Evolutionary conservation across 1,139 yeast species (phyloP).

Genomic region (Trichomonascaceae sp.): DNA sequence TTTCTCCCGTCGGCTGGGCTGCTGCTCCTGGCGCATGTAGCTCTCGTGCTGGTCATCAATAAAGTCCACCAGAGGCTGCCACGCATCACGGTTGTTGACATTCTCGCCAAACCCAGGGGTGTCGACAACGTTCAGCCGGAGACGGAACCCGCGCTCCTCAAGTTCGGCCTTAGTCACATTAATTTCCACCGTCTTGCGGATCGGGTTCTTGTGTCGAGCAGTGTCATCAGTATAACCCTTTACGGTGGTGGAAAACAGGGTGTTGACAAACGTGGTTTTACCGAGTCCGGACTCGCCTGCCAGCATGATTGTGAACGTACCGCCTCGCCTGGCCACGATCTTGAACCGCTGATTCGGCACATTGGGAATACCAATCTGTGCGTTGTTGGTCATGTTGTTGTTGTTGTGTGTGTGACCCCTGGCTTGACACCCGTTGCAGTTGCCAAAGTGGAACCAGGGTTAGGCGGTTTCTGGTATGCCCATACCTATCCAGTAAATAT

Average conservation of each 20-base stretch:
- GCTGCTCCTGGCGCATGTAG: constrained; percentile 92
- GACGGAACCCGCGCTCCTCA: constrained; percentile 81
- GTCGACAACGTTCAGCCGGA: constrained; percentile 80
- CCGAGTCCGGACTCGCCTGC: constrained; percentile 93
- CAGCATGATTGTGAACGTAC: constrained; percentile 83
- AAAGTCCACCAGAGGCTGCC: constrained; percentile 90
- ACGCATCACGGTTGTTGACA: constrained; percentile 81
- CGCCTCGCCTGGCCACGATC: constrained; percentile 79
- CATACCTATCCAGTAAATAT: no score
- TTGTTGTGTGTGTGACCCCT: no score
- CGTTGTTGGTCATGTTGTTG: no score
- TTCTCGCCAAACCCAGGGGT: constrained; percentile 98
- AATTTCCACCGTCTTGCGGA: constrained; percentile 83
- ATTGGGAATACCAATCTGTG: not conserved
- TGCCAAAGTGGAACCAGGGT: no score
- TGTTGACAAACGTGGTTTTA: constrained; percentile 84
- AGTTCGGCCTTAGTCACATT: constrained; percentile 81
- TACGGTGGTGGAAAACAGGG: constrained; percentile 51
- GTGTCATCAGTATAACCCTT: constrained; percentile 52
- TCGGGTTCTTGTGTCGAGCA: constrained; percentile 56
- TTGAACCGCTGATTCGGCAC: constrained; percentile 38
- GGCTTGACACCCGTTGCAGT: no score
- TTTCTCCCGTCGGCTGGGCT: constrained; percentile 53
- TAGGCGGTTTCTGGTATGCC: no score
- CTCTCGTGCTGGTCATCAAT: constrained; percentile 95